Base-by-base conservation (phyloP, 1,284 basidiomycete species). In the Calocybe gambosa region DNA sequence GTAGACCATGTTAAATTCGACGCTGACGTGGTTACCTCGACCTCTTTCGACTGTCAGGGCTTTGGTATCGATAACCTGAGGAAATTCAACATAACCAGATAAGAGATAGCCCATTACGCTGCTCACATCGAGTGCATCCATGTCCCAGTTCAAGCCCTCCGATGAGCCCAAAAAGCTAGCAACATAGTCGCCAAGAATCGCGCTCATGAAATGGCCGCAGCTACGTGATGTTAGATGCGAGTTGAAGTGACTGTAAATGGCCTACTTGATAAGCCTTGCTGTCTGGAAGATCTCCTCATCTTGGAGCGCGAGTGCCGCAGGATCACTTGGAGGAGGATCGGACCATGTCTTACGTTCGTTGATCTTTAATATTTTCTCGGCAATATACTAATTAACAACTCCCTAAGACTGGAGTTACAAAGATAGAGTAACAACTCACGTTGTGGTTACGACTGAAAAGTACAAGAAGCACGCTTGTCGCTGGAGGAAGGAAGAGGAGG, bases 201-300 rank as follows among this genome's bases (percentile, higher is more conserved):
- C 54, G 42, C 60, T 64, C 59, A 72, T 69, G 54, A 73, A 71
- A 47, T 72, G 65, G 5, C 68, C 67, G 40, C 69, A 65, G 49
- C 66, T 69, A 13, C 29, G 12, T 31, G 3, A 3, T n/a, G 7
- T 19, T 16, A 21, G 31, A 13, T 5, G 21, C 12, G 12, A 18
- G 19, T 16, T n/a, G 13, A 12, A 39, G 16, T 15, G 13, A 15
- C 12, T 38, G 42, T 33, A 36, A 33, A 38, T 35, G 16, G 37
- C 46, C 19, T 20, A 39, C 26, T 80, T 80, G 62, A 79, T 61
- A 8, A 78, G 63, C 12, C 68, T 61, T 0, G 77, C 75, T n/a
- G 70, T 74, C 49, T 80, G 70, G 65, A 80, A 80, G 12, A 80
- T 69, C 39, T 77, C 68, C 46, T 76, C 70, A 51, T 78, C 76